Conservation (phyloP, 371 early-diverging fungal species). For the Mucor sp. region DNA sequence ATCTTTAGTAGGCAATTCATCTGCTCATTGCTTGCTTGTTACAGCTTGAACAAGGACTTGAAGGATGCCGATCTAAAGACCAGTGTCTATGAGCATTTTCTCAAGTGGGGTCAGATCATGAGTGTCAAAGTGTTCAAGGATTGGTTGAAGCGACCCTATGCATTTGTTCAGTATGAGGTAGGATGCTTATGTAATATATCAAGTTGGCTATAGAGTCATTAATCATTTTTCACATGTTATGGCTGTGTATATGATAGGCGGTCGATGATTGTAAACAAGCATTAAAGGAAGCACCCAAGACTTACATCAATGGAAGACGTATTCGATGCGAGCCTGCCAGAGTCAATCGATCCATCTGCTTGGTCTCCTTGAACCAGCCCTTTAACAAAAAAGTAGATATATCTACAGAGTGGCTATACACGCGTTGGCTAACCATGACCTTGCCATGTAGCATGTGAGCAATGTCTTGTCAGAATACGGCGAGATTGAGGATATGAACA, state of each 20-base stretch:
- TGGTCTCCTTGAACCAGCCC: constrained; percentile 50
- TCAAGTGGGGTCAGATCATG: constrained; percentile 66
- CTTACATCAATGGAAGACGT: constrained; percentile 67
- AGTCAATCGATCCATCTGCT: constrained; percentile 81
- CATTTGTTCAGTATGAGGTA: constrained; percentile 85
- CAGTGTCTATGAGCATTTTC: constrained; percentile 67
- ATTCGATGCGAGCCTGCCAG: constrained; percentile 85
- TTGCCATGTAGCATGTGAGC: not conserved
- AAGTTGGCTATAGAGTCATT: not conserved
- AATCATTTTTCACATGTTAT: not conserved
- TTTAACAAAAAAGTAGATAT: constrained; percentile 49
- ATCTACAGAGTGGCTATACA: too few species aligned
- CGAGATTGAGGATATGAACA: constrained; percentile 69
- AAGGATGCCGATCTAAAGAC: constrained; percentile 50
- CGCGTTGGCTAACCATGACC: not conserved
- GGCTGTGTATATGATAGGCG: not conserved
- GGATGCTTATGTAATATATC: not conserved
- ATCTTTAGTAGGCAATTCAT: too few species aligned
- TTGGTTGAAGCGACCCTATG: constrained; percentile 79
- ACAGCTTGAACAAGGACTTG: constrained; percentile 16
- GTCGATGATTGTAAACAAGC: constrained; percentile 65
- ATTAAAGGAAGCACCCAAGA: constrained; percentile 68
- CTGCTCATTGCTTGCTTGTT: too few species aligned
- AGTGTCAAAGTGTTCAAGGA: constrained; percentile 83
- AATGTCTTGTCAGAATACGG: constrained; percentile 49